These are phyloP conservation scores for Penicillium soppii DNA, from an alignment of 495 filamentous ascomycete genomes.

Conservation along the genomic window DNA sequence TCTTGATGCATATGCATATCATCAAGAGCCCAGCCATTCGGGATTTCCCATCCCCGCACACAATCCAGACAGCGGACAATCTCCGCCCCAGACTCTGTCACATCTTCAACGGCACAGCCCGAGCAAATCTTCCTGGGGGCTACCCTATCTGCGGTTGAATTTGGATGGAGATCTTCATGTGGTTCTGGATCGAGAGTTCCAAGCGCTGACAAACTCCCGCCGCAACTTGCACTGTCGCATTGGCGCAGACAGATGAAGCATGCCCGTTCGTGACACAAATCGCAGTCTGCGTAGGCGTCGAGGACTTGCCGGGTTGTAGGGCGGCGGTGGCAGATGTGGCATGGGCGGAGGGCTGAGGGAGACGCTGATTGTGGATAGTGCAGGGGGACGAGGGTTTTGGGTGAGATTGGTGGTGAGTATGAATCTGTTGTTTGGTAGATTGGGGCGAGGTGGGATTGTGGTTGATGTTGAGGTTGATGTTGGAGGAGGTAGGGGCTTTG, in stretches of 20 bases:
- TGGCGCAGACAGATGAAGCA: constrained; percentile 55
- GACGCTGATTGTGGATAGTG: constrained; percentile 23
- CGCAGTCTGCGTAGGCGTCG: constrained; percentile 51
- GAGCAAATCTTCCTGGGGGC: constrained; percentile 46
- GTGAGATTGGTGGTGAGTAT: constrained; percentile 37
- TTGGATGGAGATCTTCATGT: no score
- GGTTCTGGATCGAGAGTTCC: no score
- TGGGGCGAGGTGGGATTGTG: constrained; percentile 23
- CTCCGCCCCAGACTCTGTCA: constrained; percentile 39
- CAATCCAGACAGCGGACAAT: constrained; percentile 43
- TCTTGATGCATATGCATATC: constrained; percentile 5
- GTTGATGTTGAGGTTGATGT: constrained; percentile 11
- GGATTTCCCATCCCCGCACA: constrained; percentile 18
- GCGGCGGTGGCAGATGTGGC: constrained; percentile 51
- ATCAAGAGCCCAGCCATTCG: constrained; percentile 19
- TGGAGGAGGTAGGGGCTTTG: constrained; percentile 21
- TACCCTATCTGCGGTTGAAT: no score
- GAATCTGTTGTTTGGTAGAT: constrained; percentile 22
- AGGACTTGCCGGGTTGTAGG: constrained; percentile 48
- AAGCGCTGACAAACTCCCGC: background rate
- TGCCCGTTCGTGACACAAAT: constrained; percentile 45
- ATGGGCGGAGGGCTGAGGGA: constrained; percentile 39
- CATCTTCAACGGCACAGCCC: constrained; percentile 41
- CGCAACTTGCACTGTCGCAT: constrained; percentile 38
- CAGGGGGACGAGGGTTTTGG: constrained; percentile 31